Conservation (phyloP, 2,329 filamentous ascomycete genomes). For the Cadophora sp. region DNA sequence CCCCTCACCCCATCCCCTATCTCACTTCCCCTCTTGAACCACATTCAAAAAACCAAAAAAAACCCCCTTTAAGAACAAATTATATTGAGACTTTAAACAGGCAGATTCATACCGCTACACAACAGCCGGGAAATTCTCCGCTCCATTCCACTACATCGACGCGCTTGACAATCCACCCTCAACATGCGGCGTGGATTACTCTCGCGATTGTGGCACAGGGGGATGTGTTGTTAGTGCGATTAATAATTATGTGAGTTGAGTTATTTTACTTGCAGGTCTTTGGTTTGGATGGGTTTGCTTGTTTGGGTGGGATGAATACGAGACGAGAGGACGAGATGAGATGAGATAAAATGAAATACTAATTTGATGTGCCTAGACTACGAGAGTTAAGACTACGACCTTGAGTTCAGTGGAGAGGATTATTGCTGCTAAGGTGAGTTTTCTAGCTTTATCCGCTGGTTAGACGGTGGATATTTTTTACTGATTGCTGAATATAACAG, state of each 20-base stretch:
- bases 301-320: no score
- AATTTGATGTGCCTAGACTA: constrained; percentile 29
- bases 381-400: constrained; percentile 30
- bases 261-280: background rate
- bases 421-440: constrained; percentile 61
- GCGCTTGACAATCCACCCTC: constrained; percentile 66
- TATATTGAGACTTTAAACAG: constrained; percentile 8
- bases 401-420: constrained; percentile 55
- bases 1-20: no score
- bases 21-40: background rate
- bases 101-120: constrained; percentile 68
- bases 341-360: no score
- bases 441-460: background rate
- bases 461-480: background rate
- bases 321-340: no score
- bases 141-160: constrained; percentile 72
- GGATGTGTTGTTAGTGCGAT: constrained; percentile 63
- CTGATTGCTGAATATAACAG: constrained; percentile 20
- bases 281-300: no score
- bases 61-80: no score
- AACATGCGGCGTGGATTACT: constrained; percentile 62
- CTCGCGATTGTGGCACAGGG: constrained; percentile 61
- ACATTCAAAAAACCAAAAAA: no score
- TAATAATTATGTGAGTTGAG: constrained; percentile 39
- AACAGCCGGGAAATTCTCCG: constrained; percentile 65